A percentile compares a stretch with the other conserved stretches of the same genome.
These are phyloP conservation scores for Mycena latifolia DNA, from an alignment of 768 basidiomycete genomes.

Conservation along the genomic window DNA sequence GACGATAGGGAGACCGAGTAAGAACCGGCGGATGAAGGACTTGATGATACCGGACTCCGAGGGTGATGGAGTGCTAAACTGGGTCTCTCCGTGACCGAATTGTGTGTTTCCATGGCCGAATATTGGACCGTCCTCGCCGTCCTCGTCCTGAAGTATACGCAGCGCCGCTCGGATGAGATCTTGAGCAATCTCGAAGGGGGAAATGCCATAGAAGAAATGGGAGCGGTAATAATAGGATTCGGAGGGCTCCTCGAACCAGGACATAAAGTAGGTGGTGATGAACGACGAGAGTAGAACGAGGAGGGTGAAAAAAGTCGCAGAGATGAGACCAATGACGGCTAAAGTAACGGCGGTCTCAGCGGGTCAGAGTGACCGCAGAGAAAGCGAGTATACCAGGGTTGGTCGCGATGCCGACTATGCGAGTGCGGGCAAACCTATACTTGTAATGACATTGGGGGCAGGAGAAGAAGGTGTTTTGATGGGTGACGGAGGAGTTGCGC, in stretches of 20 bases:
- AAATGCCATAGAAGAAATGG: conserved; percentile 54
- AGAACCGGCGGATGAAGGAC: conserved; percentile 75
- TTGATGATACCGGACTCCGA: conserved; percentile 61
- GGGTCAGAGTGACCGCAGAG: too few relatives aligned
- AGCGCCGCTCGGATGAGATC: conserved; percentile 74
- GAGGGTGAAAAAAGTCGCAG: conserved; percentile 71
- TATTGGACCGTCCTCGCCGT: conserved; percentile 51
- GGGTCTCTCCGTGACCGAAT: conserved; percentile 33
- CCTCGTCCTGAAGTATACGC: conserved; percentile 71
- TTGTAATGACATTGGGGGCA: conserved; percentile 86
- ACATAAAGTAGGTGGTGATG: conserved; percentile 75
- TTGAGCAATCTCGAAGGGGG: conserved; percentile 68
- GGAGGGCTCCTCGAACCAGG: conserved; percentile 67
- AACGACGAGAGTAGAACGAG: conserved; percentile 79
- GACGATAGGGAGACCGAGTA: conserved; percentile 82
- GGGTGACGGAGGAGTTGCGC: conserved; percentile 66
- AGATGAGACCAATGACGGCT: conserved; percentile 77
- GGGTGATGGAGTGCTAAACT: conserved; percentile 7
- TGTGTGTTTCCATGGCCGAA: conserved; percentile 34
- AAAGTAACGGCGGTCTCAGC: too few relatives aligned
- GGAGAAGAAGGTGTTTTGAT: conserved; percentile 75
- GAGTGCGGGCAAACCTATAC: conserved; percentile 83
- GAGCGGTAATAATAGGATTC: conserved; percentile 48
- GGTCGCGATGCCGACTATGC: conserved; percentile 78
- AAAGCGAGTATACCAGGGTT: conserved; percentile 68